A percentile compares a stretch with the other conserved stretches of the same genome.
These are phyloP conservation scores for Myriangium duriaei DNA, from an alignment of 2,329 filamentous ascomycete species.

Conservation along the genomic window DNA sequence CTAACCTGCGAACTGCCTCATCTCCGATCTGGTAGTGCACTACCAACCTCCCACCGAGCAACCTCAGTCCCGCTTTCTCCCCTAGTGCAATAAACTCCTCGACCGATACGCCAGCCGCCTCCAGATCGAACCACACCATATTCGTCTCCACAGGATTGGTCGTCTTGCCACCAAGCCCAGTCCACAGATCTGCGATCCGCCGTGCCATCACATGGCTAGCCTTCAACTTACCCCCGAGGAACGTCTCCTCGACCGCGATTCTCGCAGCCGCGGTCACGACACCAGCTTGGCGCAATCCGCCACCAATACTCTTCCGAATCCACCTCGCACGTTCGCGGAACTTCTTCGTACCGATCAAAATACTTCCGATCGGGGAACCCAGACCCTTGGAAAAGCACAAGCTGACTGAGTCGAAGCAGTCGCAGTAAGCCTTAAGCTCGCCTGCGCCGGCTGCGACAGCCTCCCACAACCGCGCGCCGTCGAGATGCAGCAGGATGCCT, in stretches of 20 bases:
- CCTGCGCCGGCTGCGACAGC: conserved; percentile 60
- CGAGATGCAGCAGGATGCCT: conserved; percentile 58
- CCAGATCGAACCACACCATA: conserved; percentile 76
- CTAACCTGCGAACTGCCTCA: conserved; percentile 46
- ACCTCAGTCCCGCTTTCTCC: conserved; percentile 44
- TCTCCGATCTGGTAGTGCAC: conserved; percentile 63
- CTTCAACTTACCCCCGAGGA: conserved; percentile 51
- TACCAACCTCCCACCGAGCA: conserved; percentile 48
- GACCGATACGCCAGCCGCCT: conserved; percentile 41
- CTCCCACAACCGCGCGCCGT: conserved; percentile 74
- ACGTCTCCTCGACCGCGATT: conserved; percentile 69
- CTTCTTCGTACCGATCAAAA: conserved; percentile 48
- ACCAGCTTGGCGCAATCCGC: conserved; percentile 64
- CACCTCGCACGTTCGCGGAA: conserved; percentile 58
- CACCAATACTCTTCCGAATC: conserved; percentile 70
- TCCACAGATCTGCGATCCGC: conserved; percentile 54
- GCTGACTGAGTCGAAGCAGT: conserved; percentile 59
- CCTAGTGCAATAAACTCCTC: conserved; percentile 44
- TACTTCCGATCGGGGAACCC: conserved; percentile 67
- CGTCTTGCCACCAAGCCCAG: conserved; percentile 53
- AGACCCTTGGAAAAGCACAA: conserved; percentile 75
- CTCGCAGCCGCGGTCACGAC: conserved; percentile 63
- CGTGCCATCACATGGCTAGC: conserved; percentile 51
- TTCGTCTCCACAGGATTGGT: conserved; percentile 69
- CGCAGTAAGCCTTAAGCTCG: conserved; percentile 52